A percentile compares a stretch with the other conserved stretches of the same genome.
phyloP scores from a whole-genome alignment of 768 basidiomycete genomes.

The Tricholomella constricta region DNA sequence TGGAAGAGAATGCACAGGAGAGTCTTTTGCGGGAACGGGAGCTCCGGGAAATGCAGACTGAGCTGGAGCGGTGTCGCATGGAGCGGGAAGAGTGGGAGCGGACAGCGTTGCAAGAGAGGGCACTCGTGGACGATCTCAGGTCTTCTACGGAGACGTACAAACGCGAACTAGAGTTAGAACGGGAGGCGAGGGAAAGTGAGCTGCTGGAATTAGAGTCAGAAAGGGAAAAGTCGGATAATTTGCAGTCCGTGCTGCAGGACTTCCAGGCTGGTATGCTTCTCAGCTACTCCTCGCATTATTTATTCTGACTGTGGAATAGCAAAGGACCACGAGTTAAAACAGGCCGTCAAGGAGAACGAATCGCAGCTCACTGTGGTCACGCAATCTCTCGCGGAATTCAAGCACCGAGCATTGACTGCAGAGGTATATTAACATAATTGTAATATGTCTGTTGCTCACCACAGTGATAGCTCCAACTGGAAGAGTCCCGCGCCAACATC shows the following conservation, averaged over 20 bases:
- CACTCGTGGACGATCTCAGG: constrained; percentile 69
- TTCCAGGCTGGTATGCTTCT: constrained; percentile 83
- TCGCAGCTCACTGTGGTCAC: constrained; percentile 68
- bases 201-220: constrained; percentile 62
- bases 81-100: constrained; percentile 71
- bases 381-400: constrained; percentile 85
- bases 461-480: constrained; percentile 60
- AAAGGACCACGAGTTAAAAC: constrained; percentile 87
- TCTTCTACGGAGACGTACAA: constrained; percentile 55
- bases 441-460: constrained; percentile 2
- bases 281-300: background rate
- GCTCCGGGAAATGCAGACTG: constrained; percentile 78
- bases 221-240: constrained; percentile 73
- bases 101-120: constrained; percentile 58
- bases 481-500: constrained; percentile 69
- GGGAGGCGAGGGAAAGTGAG: constrained; percentile 59
- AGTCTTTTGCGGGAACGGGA: constrained; percentile 72
- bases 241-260: constrained; percentile 93
- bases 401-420: constrained; percentile 82
- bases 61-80: constrained; percentile 82
- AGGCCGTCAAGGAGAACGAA: constrained; percentile 83
- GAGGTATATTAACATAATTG: constrained; percentile 55
- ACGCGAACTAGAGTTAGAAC: constrained; percentile 68
- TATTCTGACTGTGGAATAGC: constrained; percentile 45
- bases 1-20: constrained; percentile 74